These are phyloP conservation scores for Aspergillus sp. DNA, from an alignment of 2,329 filamentous ascomycete genomes.

Conservation along the genomic window DNA sequence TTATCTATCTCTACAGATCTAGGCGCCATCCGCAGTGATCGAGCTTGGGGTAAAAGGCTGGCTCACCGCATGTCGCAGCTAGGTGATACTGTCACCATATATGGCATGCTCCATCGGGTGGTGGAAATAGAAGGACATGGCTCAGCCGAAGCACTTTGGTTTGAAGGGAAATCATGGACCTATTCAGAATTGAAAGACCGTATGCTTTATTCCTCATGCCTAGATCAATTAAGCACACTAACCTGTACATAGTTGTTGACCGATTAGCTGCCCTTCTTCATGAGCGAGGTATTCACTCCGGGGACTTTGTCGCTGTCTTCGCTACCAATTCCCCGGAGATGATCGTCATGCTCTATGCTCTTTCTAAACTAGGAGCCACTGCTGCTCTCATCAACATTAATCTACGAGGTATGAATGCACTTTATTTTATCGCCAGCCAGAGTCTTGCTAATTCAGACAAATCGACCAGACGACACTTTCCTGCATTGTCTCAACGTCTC, in stretches of 20 bases:
- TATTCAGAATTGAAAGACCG: conserved; percentile 46
- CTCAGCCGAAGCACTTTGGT: conserved; percentile 47
- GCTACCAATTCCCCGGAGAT: conserved; percentile 52
- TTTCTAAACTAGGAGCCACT: conserved; percentile 49
- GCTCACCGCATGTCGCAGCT: conserved; percentile 36
- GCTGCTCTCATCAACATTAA: conserved; percentile 49
- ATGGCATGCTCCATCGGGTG: conserved; percentile 43
- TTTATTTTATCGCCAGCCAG: background rate
- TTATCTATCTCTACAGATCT: conserved; percentile 43
- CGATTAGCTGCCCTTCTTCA: conserved; percentile 45
- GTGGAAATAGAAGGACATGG: conserved; percentile 41
- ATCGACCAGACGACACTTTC: conserved; percentile 43
- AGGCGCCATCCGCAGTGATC: conserved; percentile 33
- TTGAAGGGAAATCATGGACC: conserved; percentile 50
- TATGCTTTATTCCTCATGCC: conserved; percentile 22
- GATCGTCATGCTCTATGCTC: conserved; percentile 44
- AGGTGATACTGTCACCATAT: conserved; percentile 42
- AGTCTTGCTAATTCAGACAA: background rate
- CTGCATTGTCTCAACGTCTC: conserved; percentile 47
- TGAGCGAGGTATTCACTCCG: conserved; percentile 34
- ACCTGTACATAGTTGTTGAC: conserved; percentile 39
- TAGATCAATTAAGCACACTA: background rate
- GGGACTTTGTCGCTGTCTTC: conserved; percentile 49
- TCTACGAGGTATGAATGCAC: conserved; percentile 39
- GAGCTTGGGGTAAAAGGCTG: conserved; percentile 34